Percentiles rank a stretch among this genome's conserved stretches.
Conservation (phyloP, 2,329 filamentous ascomycete genomes). For the Sclerotinia minor region DNA sequence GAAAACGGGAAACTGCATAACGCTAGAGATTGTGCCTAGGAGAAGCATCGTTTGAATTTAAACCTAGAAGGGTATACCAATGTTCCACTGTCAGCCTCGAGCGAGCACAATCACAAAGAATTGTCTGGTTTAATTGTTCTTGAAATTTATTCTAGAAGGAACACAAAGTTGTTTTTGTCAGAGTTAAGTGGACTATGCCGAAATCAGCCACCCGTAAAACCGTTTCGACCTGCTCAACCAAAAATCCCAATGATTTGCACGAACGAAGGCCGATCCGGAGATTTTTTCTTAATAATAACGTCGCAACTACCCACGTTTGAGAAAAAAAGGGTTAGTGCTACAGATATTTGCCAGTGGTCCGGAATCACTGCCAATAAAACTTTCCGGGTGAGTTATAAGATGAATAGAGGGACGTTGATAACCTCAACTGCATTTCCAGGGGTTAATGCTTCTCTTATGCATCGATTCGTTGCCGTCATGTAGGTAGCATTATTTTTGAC, state of each 20-base stretch:
- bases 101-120: slow-evolving; percentile 32
- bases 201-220: slow-evolving; percentile 22
- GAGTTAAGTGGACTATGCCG: slow-evolving; percentile 16
- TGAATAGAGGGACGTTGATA: slow-evolving; percentile 17
- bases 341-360: slow-evolving; percentile 20
- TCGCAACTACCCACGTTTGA: slow-evolving; percentile 31
- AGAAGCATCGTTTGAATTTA: slow-evolving; percentile 27
- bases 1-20: slow-evolving; percentile 30
- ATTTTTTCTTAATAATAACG: slow-evolving; percentile 17
- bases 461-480: slow-evolving; percentile 27
- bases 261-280: slow-evolving; percentile 17
- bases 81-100: slow-evolving; percentile 38
- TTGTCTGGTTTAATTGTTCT: slow-evolving; percentile 27
- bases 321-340: slow-evolving; percentile 22
- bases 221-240: slow-evolving; percentile 18
- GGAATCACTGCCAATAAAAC: slow-evolving; percentile 1
- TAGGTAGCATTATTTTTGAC: slow-evolving; percentile 23
- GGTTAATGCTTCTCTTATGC: slow-evolving; percentile 20
- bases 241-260: not conserved
- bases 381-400: not conserved
- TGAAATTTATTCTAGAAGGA: slow-evolving; percentile 27
- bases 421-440: slow-evolving; percentile 8
- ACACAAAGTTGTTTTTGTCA: slow-evolving; percentile 19
- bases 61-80: slow-evolving; percentile 22
- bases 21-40: slow-evolving; percentile 25